Evolutionary conservation across 352 stramenopile species (phyloP), one percentile per base, ranked within the genome.

Genomic region (Globisporangium radiosum): DNA sequence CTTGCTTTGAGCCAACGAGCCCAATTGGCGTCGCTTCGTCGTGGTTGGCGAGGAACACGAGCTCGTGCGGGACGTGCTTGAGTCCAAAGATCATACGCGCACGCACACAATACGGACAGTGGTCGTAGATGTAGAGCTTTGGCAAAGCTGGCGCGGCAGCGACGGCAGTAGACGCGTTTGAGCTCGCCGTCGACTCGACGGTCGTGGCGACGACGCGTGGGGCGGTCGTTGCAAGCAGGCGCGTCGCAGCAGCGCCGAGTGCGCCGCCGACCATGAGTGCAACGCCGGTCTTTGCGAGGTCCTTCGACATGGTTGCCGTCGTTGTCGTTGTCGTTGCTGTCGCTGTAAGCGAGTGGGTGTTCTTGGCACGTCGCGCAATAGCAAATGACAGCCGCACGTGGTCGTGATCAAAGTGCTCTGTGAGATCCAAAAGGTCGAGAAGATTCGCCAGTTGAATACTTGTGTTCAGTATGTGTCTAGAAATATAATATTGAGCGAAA

Each of bases 41-140:
- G 59, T 83, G 64, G 69, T 69, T 70, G 25, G 67, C 67, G n/a
- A 83, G 40, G 57, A 76, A 78, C 6, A 74, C 43, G 39, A 78
- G 59, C 49, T 74, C 65, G 42, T 78, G 61, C 42, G 58, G 50
- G 5, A 76, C 49, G 39, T 66, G 60, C 66, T 83, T 83, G 42
- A 80, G 59, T 5, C 71, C 74, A 37, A 78, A 73, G 63, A 83
- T 81, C 69, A 71, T 69, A 37, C 71, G 71, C 54, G 62, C 70
- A 10, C 71, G 74, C 54, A 76, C 69, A 60, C 71, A 76, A 54
- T 73, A 81, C 11, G 71, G 66, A 40, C 69, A 78, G 53, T 70
- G 57, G 67, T 83, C 74, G 63, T 81, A 83, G n/a, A 80, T 58
- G 67, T 75, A 78, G 11, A 83, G 62, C 67, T 72, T 76, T n/a